phyloP scores from a whole-genome alignment of 495 filamentous ascomycete species.

The Astrothelium macrocarpum region DNA sequence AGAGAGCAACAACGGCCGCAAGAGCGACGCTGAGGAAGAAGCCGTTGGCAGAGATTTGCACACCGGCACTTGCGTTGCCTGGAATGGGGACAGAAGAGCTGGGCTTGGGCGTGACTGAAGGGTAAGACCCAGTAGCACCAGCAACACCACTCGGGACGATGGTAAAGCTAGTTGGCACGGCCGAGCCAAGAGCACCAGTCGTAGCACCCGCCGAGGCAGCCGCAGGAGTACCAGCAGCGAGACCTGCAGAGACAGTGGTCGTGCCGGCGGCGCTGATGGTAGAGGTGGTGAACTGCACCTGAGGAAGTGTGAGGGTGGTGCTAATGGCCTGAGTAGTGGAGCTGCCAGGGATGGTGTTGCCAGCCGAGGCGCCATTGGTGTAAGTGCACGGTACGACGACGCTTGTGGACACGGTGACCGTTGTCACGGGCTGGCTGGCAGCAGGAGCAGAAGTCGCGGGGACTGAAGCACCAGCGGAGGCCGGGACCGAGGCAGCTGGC shows the following conservation, averaged over 20 bases:
- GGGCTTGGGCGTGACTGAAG: background rate
- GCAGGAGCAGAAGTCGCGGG: conserved; percentile 13
- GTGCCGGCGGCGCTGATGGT: conserved; percentile 29
- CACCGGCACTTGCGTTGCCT: background rate
- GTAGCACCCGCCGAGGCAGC: conserved; percentile 27
- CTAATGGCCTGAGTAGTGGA: conserved; percentile 44
- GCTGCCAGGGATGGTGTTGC: conserved; percentile 42
- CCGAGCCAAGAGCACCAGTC: conserved; percentile 13
- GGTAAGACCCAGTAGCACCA: background rate
- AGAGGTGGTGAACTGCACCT: conserved; percentile 58
- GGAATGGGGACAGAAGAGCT: background rate
- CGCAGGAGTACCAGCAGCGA: conserved; percentile 43
- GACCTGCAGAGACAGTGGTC: conserved; percentile 33
- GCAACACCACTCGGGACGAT: background rate
- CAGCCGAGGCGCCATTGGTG: conserved; percentile 37
- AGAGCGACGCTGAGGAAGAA: background rate
- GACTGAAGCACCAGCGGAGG: conserved; percentile 7
- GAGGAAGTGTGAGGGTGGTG: conserved; percentile 62
- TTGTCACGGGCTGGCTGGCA: conserved; percentile 42
- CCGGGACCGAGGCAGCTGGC: conserved; percentile 9
- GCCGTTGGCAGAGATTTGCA: background rate
- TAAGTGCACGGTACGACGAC: conserved; percentile 35
- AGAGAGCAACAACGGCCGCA: conserved; percentile 1
- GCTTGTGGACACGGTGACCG: conserved; percentile 42
- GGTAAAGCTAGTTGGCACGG: background rate